phyloP scores from a whole-genome alignment of 1,284 basidiomycete species.

The Irpex lacteus region DNA sequence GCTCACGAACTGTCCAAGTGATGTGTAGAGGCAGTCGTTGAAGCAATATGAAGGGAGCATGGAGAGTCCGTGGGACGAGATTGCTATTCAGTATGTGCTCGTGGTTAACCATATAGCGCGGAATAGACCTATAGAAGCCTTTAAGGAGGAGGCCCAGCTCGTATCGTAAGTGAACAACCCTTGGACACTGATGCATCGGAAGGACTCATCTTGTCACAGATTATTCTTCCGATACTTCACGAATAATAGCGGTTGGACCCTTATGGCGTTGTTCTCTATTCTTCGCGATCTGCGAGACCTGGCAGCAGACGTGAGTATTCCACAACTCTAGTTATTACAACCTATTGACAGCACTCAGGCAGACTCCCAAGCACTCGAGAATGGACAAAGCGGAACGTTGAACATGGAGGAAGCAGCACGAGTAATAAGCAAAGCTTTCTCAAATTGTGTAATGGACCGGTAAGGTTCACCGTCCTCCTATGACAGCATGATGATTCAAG shows the following conservation, averaged over 20 bases:
- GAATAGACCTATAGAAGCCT: slow-evolving; percentile 65
- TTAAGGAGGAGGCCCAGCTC: slow-evolving; percentile 58
- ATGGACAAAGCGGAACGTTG: slow-evolving; percentile 59
- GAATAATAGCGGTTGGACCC: slow-evolving; percentile 78
- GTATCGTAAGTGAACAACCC: slow-evolving; percentile 24
- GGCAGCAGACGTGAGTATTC: slow-evolving; percentile 60
- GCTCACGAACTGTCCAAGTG: neutral
- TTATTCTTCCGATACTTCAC: slow-evolving; percentile 77
- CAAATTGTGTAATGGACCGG: slow-evolving; percentile 88
- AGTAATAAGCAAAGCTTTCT: slow-evolving; percentile 90
- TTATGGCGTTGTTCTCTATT: slow-evolving; percentile 77
- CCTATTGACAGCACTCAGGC: slow-evolving; percentile 41
- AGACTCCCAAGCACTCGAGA: slow-evolving; percentile 59
- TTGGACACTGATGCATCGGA: neutral
- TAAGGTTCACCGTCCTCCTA: slow-evolving; percentile 29
- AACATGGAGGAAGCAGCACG: slow-evolving; percentile 92
- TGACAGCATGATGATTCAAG: neutral
- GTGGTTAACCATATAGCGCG: slow-evolving; percentile 67
- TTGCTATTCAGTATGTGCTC: slow-evolving; percentile 75
- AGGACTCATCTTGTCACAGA: slow-evolving; percentile 31
- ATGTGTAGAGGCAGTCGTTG: slow-evolving; percentile 44
- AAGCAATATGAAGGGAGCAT: slow-evolving; percentile 62
- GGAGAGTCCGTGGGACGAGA: slow-evolving; percentile 76
- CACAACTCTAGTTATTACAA: neutral
- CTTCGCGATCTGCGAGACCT: slow-evolving; percentile 79